A percentile compares a stretch with the other conserved stretches of the same genome.
phyloP scores from a whole-genome alignment of 2,329 filamentous ascomycete genomes.

The Neocatenulostroma microsporum region DNA sequence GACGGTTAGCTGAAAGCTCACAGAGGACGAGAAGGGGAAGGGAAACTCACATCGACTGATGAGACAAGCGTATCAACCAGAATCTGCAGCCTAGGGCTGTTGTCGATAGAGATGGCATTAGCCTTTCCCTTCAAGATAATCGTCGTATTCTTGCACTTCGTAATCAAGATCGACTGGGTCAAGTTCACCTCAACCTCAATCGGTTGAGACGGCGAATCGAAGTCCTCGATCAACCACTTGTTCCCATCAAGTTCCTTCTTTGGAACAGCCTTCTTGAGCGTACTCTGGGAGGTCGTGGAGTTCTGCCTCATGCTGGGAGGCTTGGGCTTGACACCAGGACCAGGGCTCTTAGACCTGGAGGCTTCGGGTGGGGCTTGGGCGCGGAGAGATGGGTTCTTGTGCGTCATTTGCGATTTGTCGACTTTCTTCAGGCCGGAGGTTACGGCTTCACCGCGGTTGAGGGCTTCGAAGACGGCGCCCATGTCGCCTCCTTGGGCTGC shows the following conservation, averaged over 20 bases:
- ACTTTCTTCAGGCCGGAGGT: constrained; percentile 88
- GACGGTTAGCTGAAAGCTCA: too few relatives aligned
- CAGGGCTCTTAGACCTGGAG: constrained; percentile 68
- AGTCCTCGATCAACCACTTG: constrained; percentile 97
- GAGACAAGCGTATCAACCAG: constrained; percentile 85
- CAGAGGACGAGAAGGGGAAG: too few relatives aligned
- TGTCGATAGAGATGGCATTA: constrained; percentile 94
- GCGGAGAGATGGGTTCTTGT: constrained; percentile 89
- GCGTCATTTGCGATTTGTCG: constrained; percentile 92
- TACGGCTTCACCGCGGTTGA: constrained; percentile 83
- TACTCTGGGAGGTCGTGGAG: constrained; percentile 18
- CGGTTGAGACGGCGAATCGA: constrained; percentile 63
- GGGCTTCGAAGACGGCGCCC: constrained; percentile 79
- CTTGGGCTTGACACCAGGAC: constrained; percentile 62
- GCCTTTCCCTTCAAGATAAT: constrained; percentile 87
- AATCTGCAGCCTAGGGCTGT: constrained; percentile 73
- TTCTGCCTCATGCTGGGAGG: constrained; percentile 44
- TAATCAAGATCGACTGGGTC: constrained; percentile 84
- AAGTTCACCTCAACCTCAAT: constrained; percentile 76
- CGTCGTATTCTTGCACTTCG: constrained; percentile 82
- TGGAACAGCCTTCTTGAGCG: constrained; percentile 28
- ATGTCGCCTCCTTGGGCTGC: constrained; percentile 51
- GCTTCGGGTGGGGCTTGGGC: constrained; percentile 57
- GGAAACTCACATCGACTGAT: constrained; percentile 82
- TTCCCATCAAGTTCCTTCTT: constrained; percentile 53